phyloP scores from a whole-genome alignment of 2,329 filamentous ascomycete genomes.

The Colletotrichum sp. region DNA sequence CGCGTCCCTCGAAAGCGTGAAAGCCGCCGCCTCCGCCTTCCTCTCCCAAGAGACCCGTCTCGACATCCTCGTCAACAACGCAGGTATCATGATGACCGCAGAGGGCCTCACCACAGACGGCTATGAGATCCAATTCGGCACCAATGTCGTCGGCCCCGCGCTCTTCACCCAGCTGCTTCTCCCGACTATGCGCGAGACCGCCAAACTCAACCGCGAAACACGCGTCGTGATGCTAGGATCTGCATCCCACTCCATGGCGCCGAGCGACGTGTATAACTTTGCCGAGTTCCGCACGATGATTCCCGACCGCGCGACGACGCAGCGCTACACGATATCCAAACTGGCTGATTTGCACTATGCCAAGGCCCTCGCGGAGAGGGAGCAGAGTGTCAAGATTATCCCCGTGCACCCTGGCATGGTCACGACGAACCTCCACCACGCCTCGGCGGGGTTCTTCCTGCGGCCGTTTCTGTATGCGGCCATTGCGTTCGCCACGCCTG shows the following conservation, averaged over 20 bases:
- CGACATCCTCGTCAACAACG: conserved; percentile 51
- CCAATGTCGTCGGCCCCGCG: conserved; percentile 53
- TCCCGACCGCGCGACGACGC: conserved; percentile 21
- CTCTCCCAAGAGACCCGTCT: conserved; percentile 33
- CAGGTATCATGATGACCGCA: conserved; percentile 44
- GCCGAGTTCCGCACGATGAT: conserved; percentile 28
- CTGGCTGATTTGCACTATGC: conserved; percentile 34
- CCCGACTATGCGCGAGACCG: conserved; percentile 30
- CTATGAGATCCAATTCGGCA: conserved; percentile 53
- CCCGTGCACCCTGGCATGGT: conserved; percentile 33
- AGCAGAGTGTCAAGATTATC: conserved; percentile 27
- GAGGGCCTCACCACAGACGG: conserved; percentile 43
- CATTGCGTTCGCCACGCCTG: neutral
- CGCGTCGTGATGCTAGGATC: conserved; percentile 34
- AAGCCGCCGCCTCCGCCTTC: conserved; percentile 41
- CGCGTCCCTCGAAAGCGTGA: conserved; percentile 44
- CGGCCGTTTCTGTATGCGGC: neutral
- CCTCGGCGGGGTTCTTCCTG: neutral
- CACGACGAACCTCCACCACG: conserved; percentile 27
- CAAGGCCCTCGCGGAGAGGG: conserved; percentile 27
- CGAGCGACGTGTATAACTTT: conserved; percentile 30
- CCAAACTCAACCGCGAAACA: conserved; percentile 23
- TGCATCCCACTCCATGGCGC: conserved; percentile 21
- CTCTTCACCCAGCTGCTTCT: conserved; percentile 43
- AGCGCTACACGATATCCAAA: conserved; percentile 35